Evolutionary conservation across 139 green algal species (phyloP).

Genomic region (Chlorella ohadii): DNA sequence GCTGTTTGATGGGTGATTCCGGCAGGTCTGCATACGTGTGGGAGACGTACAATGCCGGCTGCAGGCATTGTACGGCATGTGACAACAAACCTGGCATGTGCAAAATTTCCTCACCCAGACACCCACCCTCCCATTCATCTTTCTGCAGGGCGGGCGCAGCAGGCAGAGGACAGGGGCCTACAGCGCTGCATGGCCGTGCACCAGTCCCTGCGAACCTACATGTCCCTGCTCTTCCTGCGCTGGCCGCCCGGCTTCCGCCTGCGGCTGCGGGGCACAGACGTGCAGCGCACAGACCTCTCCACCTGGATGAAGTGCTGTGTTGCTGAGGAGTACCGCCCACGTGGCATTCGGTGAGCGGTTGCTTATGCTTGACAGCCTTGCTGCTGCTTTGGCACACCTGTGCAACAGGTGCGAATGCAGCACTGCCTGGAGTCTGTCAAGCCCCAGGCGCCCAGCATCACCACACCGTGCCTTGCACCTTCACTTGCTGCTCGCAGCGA

Average conservation of each 20-base stretch:
- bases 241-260: conserved; percentile 48
- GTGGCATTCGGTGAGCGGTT: conserved; percentile 18
- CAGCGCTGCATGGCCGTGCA: conserved; percentile 35
- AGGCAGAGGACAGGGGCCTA: neutral
- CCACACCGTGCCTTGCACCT: neutral
- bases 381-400: too few relatives aligned
- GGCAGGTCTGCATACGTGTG: too few relatives aligned
- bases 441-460: too few relatives aligned
- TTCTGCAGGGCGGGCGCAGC: neutral
- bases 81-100: too few relatives aligned
- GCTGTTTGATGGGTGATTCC: too few relatives aligned
- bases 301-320: conserved; percentile 23
- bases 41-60: too few relatives aligned
- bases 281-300: conserved; percentile 16
- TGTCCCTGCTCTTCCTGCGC: conserved; percentile 52
- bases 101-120: too few relatives aligned
- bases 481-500: neutral
- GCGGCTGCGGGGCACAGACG: conserved; percentile 25
- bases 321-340: conserved; percentile 34
- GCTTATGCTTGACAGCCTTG: too few relatives aligned
- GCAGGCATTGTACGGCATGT: too few relatives aligned
- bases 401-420: too few relatives aligned
- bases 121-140: neutral
- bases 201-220: conserved; percentile 57
- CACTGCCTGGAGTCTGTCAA: too few relatives aligned